phyloP scores from a whole-genome alignment of 192 early-diverging fungal genomes.

The Spizellomyces punctatus region DNA sequence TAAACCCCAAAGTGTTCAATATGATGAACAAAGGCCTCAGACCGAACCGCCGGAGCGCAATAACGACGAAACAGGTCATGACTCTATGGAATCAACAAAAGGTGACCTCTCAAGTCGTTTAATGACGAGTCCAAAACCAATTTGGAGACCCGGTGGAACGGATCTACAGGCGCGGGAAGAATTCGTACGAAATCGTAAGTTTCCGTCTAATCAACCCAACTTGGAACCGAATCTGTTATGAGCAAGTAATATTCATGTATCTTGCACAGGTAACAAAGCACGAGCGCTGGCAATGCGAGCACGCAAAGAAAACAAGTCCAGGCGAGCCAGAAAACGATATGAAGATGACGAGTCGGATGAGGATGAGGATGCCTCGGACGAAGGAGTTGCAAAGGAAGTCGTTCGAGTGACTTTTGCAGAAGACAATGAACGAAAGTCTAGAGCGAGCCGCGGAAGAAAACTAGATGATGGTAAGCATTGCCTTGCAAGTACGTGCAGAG shows the following conservation, averaged over 20 bases:
- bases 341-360: background rate
- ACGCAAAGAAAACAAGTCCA: background rate
- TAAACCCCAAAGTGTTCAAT: too few species aligned
- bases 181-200: background rate
- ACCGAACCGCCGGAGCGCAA: too few species aligned
- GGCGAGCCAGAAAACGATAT: background rate
- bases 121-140: background rate
- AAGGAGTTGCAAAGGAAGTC: background rate
- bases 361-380: background rate
- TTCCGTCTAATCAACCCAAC: background rate
- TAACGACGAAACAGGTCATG: too few species aligned
- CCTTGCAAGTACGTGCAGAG: background rate
- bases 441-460: too few species aligned
- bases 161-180: background rate
- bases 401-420: background rate
- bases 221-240: too few species aligned
- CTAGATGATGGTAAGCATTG: background rate
- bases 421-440: too few species aligned
- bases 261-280: background rate
- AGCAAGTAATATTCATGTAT: background rate
- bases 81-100: too few species aligned
- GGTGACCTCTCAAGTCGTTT: too few species aligned
- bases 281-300: background rate
- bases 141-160: slow-evolving; percentile 10
- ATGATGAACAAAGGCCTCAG: too few species aligned